Percentiles rank a stretch among this genome's conserved stretches.
Evolutionary conservation across 305 asterid species (phyloP).

Genomic region (Fraxinus paxiana): DNA sequence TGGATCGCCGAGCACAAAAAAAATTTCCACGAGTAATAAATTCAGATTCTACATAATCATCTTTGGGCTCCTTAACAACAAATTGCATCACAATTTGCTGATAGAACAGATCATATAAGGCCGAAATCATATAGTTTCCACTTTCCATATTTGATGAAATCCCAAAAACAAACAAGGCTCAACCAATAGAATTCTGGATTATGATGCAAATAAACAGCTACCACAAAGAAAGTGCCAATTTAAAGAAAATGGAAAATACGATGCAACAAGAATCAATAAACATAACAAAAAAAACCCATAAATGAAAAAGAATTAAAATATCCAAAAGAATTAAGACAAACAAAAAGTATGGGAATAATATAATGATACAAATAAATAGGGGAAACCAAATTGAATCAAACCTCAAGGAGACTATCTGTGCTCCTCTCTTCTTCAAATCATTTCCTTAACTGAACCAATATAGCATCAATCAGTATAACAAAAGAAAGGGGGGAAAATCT

Average conservation of each 20-base stretch:
- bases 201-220: not conserved
- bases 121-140: not conserved
- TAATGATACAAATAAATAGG: not conserved
- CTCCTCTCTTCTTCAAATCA: constrained; percentile 14
- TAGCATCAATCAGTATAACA: not conserved
- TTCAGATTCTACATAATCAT: not conserved
- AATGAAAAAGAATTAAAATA: not conserved
- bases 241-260: not conserved
- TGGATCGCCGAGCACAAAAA: not conserved
- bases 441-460: not conserved
- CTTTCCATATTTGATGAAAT: not conserved
- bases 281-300: not conserved
- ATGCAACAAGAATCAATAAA: not conserved
- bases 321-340: not conserved
- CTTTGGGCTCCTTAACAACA: not conserved
- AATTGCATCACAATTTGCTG: not conserved
- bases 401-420: not conserved
- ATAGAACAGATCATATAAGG: not conserved
- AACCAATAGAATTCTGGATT: not conserved
- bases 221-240: not conserved
- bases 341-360: not conserved
- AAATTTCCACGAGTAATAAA: not conserved
- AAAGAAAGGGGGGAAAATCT: not conserved
- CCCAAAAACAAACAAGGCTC: not conserved
- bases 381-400: not conserved